Percentiles rank a stretch among this genome's conserved stretches.
Evolutionary conservation across 148 eudicot genomes (phyloP).

Genomic region (Vaccinium myrtillus): DNA sequence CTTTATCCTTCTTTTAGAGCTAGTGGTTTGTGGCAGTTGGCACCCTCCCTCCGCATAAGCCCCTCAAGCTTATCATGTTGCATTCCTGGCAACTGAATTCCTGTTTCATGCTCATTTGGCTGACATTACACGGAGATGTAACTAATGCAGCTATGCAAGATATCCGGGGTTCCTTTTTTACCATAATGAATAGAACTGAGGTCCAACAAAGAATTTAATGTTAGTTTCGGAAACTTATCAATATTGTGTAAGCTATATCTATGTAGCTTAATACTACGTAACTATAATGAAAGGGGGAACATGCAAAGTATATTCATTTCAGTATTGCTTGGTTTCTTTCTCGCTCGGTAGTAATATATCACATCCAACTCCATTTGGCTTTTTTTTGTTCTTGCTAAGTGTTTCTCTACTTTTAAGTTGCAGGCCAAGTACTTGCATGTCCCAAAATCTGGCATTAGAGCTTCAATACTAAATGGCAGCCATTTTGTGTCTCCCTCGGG

Average conservation of each 20-base stretch:
- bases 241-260: neutral
- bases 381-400: neutral
- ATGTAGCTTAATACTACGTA: neutral
- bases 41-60: neutral
- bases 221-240: neutral
- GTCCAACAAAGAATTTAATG: neutral
- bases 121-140: neutral
- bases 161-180: neutral
- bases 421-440: conserved; percentile 40
- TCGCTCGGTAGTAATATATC: neutral
- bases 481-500: conserved; percentile 29
- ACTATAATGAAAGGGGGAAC: neutral
- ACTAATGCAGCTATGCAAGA: conserved; percentile 10
- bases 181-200: neutral
- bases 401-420: conserved; percentile 10
- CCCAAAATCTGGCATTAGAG: conserved; percentile 26
- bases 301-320: neutral
- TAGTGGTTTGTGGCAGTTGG: neutral
- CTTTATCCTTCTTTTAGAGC: neutral
- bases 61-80: neutral
- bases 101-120: neutral
- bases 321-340: neutral
- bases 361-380: neutral
- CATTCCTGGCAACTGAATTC: neutral
- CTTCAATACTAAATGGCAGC: conserved; percentile 24